Percentiles rank a stretch among this genome's conserved stretches.
These are phyloP conservation scores for Dorcoceras hygrometricum DNA, from an alignment of 257 asterid species.

Conservation along the genomic window DNA sequence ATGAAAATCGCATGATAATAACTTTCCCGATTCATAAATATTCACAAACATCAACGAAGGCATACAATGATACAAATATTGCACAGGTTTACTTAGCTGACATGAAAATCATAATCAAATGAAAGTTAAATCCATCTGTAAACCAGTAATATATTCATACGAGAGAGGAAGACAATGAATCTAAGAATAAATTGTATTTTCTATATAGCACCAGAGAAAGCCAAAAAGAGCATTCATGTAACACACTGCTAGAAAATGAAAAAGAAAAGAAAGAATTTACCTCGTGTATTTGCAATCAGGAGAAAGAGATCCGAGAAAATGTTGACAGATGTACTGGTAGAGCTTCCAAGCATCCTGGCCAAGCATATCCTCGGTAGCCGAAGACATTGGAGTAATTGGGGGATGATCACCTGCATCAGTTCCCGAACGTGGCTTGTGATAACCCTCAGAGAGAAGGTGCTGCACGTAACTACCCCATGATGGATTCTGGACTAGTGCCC, in stretches of 20 bases:
- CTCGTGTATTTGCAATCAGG: conserved; percentile 80
- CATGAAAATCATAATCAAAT: neutral
- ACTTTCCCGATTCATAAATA: neutral
- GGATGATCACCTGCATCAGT: conserved; percentile 93
- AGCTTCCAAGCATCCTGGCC: conserved; percentile 87
- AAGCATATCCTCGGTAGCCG: conserved; percentile 73
- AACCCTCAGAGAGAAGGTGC: conserved; percentile 55
- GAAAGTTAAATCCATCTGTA: neutral
- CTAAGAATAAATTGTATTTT: neutral
- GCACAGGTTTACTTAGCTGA: conserved; percentile 7
- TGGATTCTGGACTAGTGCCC: conserved; percentile 49
- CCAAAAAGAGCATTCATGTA: neutral
- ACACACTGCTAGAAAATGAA: neutral
- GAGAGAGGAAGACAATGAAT: neutral
- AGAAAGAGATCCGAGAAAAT: conserved; percentile 81
- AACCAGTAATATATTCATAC: neutral
- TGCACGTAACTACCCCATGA: conserved; percentile 64
- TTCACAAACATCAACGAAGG: neutral
- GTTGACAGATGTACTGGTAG: conserved; percentile 82
- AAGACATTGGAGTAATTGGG: conserved; percentile 87
- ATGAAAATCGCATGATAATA: neutral
- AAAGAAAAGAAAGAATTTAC: conserved; percentile 30
- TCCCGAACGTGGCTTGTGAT: conserved; percentile 71
- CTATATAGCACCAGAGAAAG: too few species aligned
- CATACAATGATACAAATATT: conserved; percentile 10